Evolutionary conservation across 2,329 filamentous ascomycete species (phyloP).

Genomic region (Monosporascus sp.): DNA sequence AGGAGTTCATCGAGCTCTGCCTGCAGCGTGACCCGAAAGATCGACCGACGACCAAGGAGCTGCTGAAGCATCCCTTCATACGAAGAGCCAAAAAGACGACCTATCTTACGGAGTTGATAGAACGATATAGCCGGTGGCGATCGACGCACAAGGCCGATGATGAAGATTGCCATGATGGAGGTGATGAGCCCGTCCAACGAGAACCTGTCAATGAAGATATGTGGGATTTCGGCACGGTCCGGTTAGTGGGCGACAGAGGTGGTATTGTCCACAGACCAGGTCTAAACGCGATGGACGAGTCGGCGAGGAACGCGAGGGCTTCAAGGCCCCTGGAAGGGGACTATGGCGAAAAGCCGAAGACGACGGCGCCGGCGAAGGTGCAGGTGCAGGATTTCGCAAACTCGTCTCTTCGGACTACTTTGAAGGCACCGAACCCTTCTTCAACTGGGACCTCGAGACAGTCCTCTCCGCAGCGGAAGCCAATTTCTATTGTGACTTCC

Average conservation of each 20-base stretch:
- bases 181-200: constrained; percentile 52
- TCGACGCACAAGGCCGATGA: constrained; percentile 70
- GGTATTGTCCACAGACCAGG: constrained; percentile 51
- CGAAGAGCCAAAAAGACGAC: constrained; percentile 88
- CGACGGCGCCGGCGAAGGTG: constrained; percentile 47
- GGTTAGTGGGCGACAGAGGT: constrained; percentile 66
- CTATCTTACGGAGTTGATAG: constrained; percentile 94
- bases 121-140: constrained; percentile 82
- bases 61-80: constrained; percentile 87
- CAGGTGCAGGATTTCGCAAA: constrained; percentile 38
- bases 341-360: constrained; percentile 47
- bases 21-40: constrained; percentile 85
- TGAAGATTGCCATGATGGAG: constrained; percentile 59
- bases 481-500: constrained; percentile 33
- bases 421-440: constrained; percentile 43
- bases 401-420: constrained; percentile 45
- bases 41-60: constrained; percentile 77
- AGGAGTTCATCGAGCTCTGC: constrained; percentile 79
- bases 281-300: constrained; percentile 70
- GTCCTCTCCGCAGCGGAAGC: constrained; percentile 55
- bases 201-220: constrained; percentile 69
- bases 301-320: constrained; percentile 70
- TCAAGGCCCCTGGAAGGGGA: constrained; percentile 48
- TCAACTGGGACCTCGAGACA: constrained; percentile 48
- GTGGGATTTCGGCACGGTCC: constrained; percentile 97